These are phyloP conservation scores for Sporopachydermia quercuum DNA, from an alignment of 805 yeast species.

Conservation along the genomic window DNA sequence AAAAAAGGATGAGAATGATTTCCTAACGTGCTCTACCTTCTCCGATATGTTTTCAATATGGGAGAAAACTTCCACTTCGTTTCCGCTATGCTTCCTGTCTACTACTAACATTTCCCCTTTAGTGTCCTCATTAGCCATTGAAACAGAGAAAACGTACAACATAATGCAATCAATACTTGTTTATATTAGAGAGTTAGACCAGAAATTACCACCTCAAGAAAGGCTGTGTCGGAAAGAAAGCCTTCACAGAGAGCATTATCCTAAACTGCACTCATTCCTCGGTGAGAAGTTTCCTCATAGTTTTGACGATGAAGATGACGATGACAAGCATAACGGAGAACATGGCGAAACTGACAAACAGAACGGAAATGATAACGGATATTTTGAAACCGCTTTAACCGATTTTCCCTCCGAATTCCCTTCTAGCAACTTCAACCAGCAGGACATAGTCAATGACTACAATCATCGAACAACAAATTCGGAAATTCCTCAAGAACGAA, in stretches of 20 bases:
- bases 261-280: conserved; percentile 20
- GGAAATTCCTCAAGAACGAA: too few relatives aligned
- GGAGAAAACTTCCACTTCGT: too few relatives aligned
- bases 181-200: conserved; percentile 17
- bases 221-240: conserved; percentile 21
- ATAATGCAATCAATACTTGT: conserved; percentile 7
- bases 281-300: conserved; percentile 6
- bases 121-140: conserved; percentile 4
- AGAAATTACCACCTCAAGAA: conserved; percentile 20
- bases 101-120: too few relatives aligned
- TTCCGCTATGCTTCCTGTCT: too few relatives aligned
- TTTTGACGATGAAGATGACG: conserved; percentile 6
- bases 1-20: conserved; percentile 2
- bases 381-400: conserved; percentile 1
- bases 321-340: conserved; percentile 12
- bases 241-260: conserved; percentile 29
- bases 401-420: neutral
- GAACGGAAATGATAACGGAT: conserved; percentile 1
- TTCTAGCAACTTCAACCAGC: too few relatives aligned
- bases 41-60: too few relatives aligned
- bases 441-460: too few relatives aligned
- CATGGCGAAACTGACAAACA: conserved; percentile 8
- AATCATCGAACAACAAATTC: too few relatives aligned
- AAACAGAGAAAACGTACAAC: conserved; percentile 6
- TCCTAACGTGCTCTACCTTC: too few relatives aligned